Percentiles rank a stretch among this genome's conserved stretches.
Conservation (phyloP, 306 rosid genomes). For the Prinsepia uniflora region DNA sequence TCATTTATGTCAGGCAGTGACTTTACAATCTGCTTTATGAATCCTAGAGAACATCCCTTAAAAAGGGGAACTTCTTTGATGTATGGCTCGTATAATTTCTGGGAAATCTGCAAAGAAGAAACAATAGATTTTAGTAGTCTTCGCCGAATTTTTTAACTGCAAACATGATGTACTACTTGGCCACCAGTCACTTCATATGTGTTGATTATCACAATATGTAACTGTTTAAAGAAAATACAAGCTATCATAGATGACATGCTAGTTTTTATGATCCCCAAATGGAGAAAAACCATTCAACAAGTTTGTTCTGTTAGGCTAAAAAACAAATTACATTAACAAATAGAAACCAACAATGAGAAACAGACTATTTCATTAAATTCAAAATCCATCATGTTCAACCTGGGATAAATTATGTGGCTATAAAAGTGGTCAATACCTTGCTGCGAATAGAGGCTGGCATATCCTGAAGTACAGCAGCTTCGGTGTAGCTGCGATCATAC, state of each 20-base stretch:
- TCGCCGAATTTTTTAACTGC: neutral
- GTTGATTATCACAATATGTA: neutral
- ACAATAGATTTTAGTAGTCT: neutral
- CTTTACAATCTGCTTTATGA: conserved; percentile 63
- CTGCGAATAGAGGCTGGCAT: conserved; percentile 51
- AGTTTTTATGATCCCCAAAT: neutral
- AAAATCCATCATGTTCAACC: neutral
- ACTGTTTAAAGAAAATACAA: neutral
- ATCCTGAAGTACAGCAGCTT: conserved; percentile 44
- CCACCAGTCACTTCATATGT: neutral
- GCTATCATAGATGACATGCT: neutral
- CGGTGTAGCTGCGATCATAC: conserved; percentile 41
- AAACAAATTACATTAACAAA: neutral
- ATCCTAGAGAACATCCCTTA: conserved; percentile 53
- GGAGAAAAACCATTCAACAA: neutral
- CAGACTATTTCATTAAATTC: neutral
- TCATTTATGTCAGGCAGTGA: neutral
- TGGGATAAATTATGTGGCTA: neutral
- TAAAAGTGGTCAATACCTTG: conserved; percentile 32
- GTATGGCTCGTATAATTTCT: conserved; percentile 46
- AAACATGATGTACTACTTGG: neutral
- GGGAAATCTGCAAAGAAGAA: conserved; percentile 43
- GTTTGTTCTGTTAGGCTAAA: neutral
- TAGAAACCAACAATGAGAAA: neutral
- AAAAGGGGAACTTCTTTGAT: conserved; percentile 45